These are phyloP conservation scores for Grosmannia huntii DNA, from an alignment of 2,329 filamentous ascomycete species.

Conservation along the genomic window DNA sequence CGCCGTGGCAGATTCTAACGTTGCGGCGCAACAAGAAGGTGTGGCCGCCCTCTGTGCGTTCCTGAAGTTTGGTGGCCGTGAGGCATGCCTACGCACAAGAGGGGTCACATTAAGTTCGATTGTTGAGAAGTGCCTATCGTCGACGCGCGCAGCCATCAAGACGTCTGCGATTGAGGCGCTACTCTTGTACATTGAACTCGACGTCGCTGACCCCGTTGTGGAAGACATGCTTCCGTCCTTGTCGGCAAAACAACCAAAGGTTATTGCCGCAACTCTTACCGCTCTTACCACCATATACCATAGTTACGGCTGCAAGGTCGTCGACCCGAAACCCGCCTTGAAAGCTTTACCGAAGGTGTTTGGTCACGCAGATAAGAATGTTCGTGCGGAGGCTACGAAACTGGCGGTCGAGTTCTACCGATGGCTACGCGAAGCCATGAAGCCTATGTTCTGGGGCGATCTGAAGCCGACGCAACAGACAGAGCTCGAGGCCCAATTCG, in stretches of 20 bases:
- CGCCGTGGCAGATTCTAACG: conserved; percentile 87
- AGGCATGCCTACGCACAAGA: conserved; percentile 68
- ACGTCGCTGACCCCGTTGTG: conserved; percentile 71
- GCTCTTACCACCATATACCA: conserved; percentile 78
- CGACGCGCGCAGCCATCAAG: conserved; percentile 80
- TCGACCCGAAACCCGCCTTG: conserved; percentile 84
- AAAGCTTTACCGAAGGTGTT: conserved; percentile 87
- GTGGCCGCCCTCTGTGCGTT: conserved; percentile 81
- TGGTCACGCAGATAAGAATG: conserved; percentile 95
- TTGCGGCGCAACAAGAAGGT: conserved; percentile 90
- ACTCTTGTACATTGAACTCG: conserved; percentile 79
- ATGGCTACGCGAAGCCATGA: conserved; percentile 96
- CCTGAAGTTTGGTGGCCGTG: conserved; percentile 75
- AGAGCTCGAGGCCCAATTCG: conserved; percentile 87
- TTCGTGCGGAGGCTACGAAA: conserved; percentile 84
- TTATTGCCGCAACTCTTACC: conserved; percentile 58
- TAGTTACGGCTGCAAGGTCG: conserved; percentile 87
- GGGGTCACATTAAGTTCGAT: conserved; percentile 63
- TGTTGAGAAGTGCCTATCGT: conserved; percentile 81
- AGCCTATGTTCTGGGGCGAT: conserved; percentile 93
- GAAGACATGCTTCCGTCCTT: conserved; percentile 80
- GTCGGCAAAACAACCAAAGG: conserved; percentile 82
- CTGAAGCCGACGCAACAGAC: conserved; percentile 90
- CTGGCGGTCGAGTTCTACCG: conserved; percentile 89
- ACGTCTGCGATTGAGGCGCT: conserved; percentile 75